These are phyloP conservation scores for Ilex asprella DNA, from an alignment of 257 asterid species.

Conservation along the genomic window DNA sequence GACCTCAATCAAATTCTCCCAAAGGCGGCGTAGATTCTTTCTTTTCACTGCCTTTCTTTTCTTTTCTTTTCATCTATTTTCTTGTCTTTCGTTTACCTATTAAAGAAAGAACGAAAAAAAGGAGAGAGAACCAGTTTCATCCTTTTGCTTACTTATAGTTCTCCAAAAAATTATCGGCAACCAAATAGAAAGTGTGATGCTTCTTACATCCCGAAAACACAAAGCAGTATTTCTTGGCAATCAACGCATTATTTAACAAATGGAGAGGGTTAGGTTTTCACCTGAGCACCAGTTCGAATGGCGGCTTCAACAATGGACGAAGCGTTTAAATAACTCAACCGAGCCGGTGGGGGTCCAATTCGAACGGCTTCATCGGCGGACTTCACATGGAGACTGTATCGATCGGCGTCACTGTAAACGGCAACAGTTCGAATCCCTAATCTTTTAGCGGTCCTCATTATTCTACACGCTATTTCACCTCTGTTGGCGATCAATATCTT, in stretches of 20 bases:
- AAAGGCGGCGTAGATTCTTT: too few species aligned
- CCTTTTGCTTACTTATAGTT: too few species aligned
- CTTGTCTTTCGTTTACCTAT: too few species aligned
- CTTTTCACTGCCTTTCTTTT: too few species aligned
- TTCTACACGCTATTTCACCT: constrained; percentile 96
- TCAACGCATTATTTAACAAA: background rate
- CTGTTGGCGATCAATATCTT: constrained; percentile 83
- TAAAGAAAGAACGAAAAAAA: too few species aligned
- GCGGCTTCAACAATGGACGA: constrained; percentile 76
- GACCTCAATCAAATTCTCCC: too few species aligned
- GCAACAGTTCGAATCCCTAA: constrained; percentile 88
- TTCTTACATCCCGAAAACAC: background rate
- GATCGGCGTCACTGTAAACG: constrained; percentile 86
- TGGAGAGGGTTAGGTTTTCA: constrained; percentile 1
- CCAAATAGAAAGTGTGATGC: too few species aligned
- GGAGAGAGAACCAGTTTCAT: too few species aligned
- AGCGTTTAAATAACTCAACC: constrained; percentile 82
- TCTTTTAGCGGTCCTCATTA: constrained; percentile 68
- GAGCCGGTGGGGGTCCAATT: constrained; percentile 91
- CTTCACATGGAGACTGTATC: constrained; percentile 72
- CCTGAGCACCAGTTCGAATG: constrained; percentile 75
- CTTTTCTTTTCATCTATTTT: too few species aligned
- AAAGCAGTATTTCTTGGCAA: background rate
- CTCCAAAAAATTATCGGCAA: too few species aligned
- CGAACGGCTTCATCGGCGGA: constrained; percentile 90